These are phyloP conservation scores for Nitzschia sp. DNA, from an alignment of 108 stramenopile genomes.

Conservation along the genomic window DNA sequence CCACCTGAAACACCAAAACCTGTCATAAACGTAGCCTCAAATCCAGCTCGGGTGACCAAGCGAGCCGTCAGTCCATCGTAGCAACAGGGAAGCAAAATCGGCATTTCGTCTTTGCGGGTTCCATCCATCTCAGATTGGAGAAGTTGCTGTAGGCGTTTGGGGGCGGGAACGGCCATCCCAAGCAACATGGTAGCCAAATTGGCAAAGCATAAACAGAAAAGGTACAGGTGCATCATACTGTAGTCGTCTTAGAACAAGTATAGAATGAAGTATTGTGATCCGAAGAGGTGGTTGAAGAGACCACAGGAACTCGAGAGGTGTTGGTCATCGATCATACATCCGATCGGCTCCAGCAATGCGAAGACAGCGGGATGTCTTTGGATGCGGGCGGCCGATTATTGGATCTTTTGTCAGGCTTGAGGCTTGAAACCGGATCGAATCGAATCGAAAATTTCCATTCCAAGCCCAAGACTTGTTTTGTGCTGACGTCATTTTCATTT, in stretches of 20 bases:
- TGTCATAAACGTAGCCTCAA: constrained; percentile 96
- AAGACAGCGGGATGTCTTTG: too few relatives aligned
- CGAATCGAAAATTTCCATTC: too few relatives aligned
- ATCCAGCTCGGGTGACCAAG: constrained; percentile 81
- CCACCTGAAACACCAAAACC: constrained; percentile 94
- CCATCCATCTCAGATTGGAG: constrained; percentile 52
- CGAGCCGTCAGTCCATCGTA: constrained; percentile 97
- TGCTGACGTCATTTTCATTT: too few relatives aligned
- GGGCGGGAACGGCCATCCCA: constrained; percentile 44
- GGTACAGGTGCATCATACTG: background rate
- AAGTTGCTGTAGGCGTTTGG: constrained; percentile 37
- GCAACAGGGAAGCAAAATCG: constrained; percentile 90
- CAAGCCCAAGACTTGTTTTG: too few relatives aligned
- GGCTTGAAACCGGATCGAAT: too few relatives aligned
- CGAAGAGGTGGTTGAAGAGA: background rate
- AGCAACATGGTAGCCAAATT: background rate
- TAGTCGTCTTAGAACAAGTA: background rate
- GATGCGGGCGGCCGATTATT: too few relatives aligned
- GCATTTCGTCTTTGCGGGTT: constrained; percentile 42
- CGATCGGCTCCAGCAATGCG: too few relatives aligned
- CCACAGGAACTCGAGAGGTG: background rate
- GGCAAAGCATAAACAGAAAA: background rate
- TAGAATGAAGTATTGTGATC: background rate
- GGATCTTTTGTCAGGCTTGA: too few relatives aligned
- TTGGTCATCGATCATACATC: background rate